Evolutionary conservation across 352 stramenopile genomes (phyloP), one percentile per base, ranked within the genome.

Genomic region (Phytophthora hibernalis): DNA sequence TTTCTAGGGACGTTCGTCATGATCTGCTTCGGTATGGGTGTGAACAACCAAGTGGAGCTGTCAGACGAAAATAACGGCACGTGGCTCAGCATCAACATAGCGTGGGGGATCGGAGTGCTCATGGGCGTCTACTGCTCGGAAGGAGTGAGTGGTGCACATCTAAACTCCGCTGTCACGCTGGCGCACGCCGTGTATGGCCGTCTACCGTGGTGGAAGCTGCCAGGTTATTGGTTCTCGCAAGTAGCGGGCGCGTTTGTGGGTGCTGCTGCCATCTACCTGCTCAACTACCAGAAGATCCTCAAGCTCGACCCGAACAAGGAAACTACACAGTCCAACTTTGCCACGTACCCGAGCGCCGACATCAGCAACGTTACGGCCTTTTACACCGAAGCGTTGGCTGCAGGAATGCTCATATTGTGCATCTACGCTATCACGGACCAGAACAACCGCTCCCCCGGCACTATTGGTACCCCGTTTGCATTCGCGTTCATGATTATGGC

Each of bases 401-500:
- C 53, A 16, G 22, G 24, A 8, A 60, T 60, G 37, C 37, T 60
- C 13, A 12, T 60, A 12, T 16, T 60, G 20, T 51, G 53, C 12
- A 60, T 60, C 22, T 60, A 60, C 24, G 53, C 53, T n/a, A 60
- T 60, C 53, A 60, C 53, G 37, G 53, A 60, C 53, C 53, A 60
- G 37, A 60, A 60, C 53, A 60, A 60, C 35, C 53, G 53, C 16
- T 60, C 53, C 0, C 53, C 53, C 1, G 53, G 53, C 2, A 60
- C 53, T 5, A 35, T 49, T 49, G 42, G 42, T 6, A 49, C 42
- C 9, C 42, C 42, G 20, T 49, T 49, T 18, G 42, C 42, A 13
- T 49, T 49, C 3, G 42, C 42, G 9, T 12, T 49, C 0, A 49
- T 49, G 42, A 49, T 49, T 18, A 49, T 49, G 42, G 42, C 42